Conservation (phyloP, 768 basidiomycete species). For the Filobasidium wieringae region DNA sequence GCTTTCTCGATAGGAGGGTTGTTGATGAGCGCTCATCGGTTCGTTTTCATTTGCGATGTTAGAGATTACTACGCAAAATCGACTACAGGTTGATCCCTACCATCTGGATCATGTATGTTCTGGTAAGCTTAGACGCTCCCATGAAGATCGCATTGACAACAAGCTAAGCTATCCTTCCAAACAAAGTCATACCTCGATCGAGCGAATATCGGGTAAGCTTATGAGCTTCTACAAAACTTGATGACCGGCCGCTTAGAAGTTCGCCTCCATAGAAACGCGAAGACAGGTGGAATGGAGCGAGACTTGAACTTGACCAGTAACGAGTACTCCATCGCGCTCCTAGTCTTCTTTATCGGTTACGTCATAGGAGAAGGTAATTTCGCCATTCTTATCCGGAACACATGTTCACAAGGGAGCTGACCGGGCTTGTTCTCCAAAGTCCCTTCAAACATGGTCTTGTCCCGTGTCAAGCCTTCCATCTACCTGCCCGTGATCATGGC, state of each 20-base stretch:
- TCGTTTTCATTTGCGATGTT: neutral
- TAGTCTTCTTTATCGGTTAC: slow-evolving; percentile 20
- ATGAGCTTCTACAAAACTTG: neutral
- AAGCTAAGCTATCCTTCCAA: slow-evolving; percentile 9
- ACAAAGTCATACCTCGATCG: slow-evolving; percentile 31
- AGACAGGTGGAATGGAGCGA: slow-evolving; percentile 34
- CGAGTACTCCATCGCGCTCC: slow-evolving; percentile 35
- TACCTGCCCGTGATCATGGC: slow-evolving; percentile 33
- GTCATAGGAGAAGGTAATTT: slow-evolving; percentile 13
- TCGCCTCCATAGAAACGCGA: slow-evolving; percentile 22
- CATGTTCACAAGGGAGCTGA: neutral
- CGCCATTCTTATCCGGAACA: slow-evolving; percentile 24
- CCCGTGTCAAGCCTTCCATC: slow-evolving; percentile 30
- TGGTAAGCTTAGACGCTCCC: neutral
- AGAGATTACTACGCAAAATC: slow-evolving; percentile 17
- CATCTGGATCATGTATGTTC: slow-evolving; percentile 15
- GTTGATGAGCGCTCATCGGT: no score
- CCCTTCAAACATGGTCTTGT: slow-evolving; percentile 31
- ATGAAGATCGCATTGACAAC: neutral
- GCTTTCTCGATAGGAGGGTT: no score
- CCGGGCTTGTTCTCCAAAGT: slow-evolving; percentile 30
- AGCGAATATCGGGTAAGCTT: slow-evolving; percentile 31
- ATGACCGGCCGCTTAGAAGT: neutral
- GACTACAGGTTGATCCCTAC: slow-evolving; percentile 19
- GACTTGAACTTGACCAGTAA: slow-evolving; percentile 32